Conservation (phyloP, 2,329 filamentous ascomycete species). For the Pseudofabraea citricarpa region DNA sequence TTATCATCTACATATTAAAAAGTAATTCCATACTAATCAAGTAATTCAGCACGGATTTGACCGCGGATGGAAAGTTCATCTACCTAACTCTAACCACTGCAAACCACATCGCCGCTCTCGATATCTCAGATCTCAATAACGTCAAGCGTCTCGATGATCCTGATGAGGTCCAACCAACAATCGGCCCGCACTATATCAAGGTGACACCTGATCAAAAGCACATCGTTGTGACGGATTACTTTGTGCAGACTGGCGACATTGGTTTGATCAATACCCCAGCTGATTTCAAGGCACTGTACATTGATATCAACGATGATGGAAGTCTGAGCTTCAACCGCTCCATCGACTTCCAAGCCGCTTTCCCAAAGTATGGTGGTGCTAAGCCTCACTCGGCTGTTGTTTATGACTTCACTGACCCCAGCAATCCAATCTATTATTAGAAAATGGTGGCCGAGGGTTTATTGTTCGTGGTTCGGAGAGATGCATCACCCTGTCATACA, state of each 20-base stretch:
- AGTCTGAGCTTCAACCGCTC: constrained; percentile 53
- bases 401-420: constrained; percentile 50
- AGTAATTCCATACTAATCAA: not conserved
- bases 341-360: constrained; percentile 51
- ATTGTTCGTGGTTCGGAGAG: no score
- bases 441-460: no score
- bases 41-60: constrained; percentile 44
- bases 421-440: constrained; percentile 45
- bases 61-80: constrained; percentile 49
- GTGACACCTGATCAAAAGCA: constrained; percentile 60
- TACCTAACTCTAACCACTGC: constrained; percentile 58
- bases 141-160: constrained; percentile 58
- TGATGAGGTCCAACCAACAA: constrained; percentile 50
- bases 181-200: constrained; percentile 61
- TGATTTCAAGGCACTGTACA: constrained; percentile 59
- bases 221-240: constrained; percentile 60
- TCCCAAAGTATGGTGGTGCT: constrained; percentile 49
- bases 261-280: constrained; percentile 55
- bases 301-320: constrained; percentile 51
- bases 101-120: constrained; percentile 57
- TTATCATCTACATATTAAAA: not conserved
- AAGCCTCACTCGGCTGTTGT: constrained; percentile 28
- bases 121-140: constrained; percentile 56
- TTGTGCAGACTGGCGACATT: constrained; percentile 58
- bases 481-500: no score